phyloP scores from a whole-genome alignment of 2,329 filamentous ascomycete species.

The Aspergillus proliferans region DNA sequence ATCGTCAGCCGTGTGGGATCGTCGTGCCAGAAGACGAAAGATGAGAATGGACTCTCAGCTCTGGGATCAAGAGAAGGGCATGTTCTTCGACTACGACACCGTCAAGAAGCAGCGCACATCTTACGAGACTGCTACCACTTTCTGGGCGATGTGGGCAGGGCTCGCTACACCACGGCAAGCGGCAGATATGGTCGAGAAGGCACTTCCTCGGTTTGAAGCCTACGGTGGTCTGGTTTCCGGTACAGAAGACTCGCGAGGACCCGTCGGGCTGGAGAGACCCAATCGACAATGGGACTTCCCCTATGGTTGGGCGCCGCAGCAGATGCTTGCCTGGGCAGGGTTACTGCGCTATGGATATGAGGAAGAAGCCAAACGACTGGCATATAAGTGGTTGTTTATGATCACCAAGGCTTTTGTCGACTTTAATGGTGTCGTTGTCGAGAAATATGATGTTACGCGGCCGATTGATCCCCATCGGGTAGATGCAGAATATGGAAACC shows the following conservation, averaged over 20 bases:
- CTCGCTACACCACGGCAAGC: slow-evolving; percentile 81
- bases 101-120: slow-evolving; percentile 69
- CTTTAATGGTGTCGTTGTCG: slow-evolving; percentile 95
- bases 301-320: slow-evolving; percentile 96
- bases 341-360: slow-evolving; percentile 86
- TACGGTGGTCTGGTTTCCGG: slow-evolving; percentile 83
- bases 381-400: slow-evolving; percentile 98
- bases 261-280: slow-evolving; percentile 70
- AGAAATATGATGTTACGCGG: slow-evolving; percentile 96
- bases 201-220: slow-evolving; percentile 79
- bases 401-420: slow-evolving; percentile 97
- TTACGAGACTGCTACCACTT: slow-evolving; percentile 88
- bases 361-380: slow-evolving; percentile 79
- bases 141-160: slow-evolving; percentile 97
- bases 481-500: slow-evolving; percentile 95
- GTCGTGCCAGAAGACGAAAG: slow-evolving; percentile 77
- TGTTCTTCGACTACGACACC: slow-evolving; percentile 98
- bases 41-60: slow-evolving; percentile 83
- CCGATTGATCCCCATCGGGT: slow-evolving; percentile 87
- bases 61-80: slow-evolving; percentile 85
- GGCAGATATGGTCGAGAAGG: slow-evolving; percentile 70
- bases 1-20: slow-evolving; percentile 83
- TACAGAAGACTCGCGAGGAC: slow-evolving; percentile 80
- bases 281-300: slow-evolving; percentile 99
- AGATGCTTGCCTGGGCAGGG: slow-evolving; percentile 96